Conservation (phyloP, 257 asterid species). For the Solanum sitiens region DNA sequence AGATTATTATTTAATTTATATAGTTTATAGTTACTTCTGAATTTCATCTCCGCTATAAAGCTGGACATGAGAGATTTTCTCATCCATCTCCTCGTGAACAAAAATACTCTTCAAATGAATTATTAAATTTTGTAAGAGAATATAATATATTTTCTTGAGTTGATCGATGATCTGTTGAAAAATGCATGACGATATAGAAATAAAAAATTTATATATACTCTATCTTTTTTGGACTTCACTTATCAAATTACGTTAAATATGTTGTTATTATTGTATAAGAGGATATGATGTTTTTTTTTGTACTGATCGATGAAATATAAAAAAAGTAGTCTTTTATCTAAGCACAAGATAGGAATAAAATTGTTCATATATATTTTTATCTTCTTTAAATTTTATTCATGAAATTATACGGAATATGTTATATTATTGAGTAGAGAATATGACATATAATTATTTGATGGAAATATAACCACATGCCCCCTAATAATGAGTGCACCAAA, state of each 20-base stretch:
- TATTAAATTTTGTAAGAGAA: not conserved
- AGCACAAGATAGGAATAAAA: no score
- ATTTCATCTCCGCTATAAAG: not conserved
- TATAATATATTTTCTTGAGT: not conserved
- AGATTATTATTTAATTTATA: not conserved
- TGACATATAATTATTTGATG: not conserved
- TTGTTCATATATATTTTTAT: not conserved
- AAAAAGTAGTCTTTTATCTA: not conserved
- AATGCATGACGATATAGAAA: not conserved
- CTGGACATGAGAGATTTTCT: not conserved
- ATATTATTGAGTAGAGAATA: not conserved
- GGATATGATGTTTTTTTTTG: no score
- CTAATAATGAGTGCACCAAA: not conserved
- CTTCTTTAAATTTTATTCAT: not conserved
- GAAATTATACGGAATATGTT: not conserved
- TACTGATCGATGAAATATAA: no score
- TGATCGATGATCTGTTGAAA: not conserved
- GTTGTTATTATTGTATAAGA: no score
- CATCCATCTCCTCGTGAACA: accelerated
- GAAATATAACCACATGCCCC: not conserved
- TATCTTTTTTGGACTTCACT: no score
- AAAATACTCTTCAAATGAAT: not conserved
- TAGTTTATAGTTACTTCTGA: not conserved
- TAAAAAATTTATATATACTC: not conserved
- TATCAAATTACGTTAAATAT: no score